Percentiles rank a stretch among this genome's conserved stretches.
Evolutionary conservation across 257 asterid species (phyloP).

Genomic region (Salvia miltiorrhiza): DNA sequence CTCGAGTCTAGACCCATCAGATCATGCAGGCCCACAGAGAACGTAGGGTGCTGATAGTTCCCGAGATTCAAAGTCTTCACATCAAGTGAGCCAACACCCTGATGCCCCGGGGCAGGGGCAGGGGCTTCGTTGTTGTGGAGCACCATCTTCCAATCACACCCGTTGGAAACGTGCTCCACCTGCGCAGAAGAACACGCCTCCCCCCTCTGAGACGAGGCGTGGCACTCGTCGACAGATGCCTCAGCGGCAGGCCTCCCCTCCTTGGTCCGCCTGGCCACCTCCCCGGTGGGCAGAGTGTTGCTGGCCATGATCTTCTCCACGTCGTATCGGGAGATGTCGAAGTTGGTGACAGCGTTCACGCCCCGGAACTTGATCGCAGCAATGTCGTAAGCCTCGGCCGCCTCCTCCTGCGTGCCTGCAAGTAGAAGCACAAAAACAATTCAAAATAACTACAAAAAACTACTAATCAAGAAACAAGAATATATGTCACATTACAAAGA

Average conservation of each 20-base stretch:
- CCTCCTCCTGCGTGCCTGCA: conserved; percentile 69
- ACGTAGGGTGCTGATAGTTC: conserved; percentile 26
- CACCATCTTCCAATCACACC: conserved; percentile 41
- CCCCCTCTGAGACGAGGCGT: neutral
- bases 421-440: neutral
- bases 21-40: conserved; percentile 43
- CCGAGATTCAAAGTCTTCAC: neutral
- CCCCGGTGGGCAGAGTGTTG: conserved; percentile 53
- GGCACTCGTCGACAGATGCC: conserved; percentile 3
- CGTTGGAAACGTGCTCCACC: neutral
- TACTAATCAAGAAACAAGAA: neutral
- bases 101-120: neutral
- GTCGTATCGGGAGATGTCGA: conserved; percentile 54
- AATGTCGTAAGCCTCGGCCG: conserved; percentile 67
- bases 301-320: conserved; percentile 60
- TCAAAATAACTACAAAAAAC: neutral
- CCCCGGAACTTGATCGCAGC: conserved; percentile 71
- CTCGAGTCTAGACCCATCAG: conserved; percentile 35
- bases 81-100: conserved; percentile 8
- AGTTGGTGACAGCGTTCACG: conserved; percentile 54
- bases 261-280: conserved; percentile 54
- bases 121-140: conserved; percentile 19
- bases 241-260: conserved; percentile 25
- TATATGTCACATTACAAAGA: neutral
- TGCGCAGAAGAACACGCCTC: neutral